Evolutionary conservation across 2,329 filamentous ascomycete species (phyloP), one percentile per base, ranked within the genome.

Genomic region (Trichophyton benhamiae): DNA sequence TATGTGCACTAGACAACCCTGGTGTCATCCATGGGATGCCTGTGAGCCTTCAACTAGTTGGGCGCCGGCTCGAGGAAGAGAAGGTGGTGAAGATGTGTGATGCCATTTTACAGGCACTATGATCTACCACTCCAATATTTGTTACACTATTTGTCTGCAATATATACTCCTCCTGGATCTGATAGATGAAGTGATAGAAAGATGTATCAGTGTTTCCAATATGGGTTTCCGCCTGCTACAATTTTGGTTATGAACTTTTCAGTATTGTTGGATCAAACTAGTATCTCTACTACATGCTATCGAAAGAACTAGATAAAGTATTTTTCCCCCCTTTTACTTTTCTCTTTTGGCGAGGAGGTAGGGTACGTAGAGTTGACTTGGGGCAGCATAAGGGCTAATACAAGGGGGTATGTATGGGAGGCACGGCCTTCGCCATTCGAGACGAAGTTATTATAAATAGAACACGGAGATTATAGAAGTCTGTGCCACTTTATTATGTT

Each of bases 1-100:
- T 7, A 1, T 30, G 6, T 4, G 46, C 41, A 8, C 8, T 58
- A 79, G 77, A 81, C 66, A 78, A 81, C 65, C 72, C 78, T 0
- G 73, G 78, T 25, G 68, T 74, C 1, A 80, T 71, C 53, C 66
- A 72, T 36, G 68, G 69, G 22, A 67, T 68, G 25, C 68, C 70
- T 20, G 70, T 71, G 3, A 66, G 66, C 20, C 59, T 72, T 62
- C 70, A 72, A 61, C 62, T 71, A 13, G 67, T 70, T 5, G 69
- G 68, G 3, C 64, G 65, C 27, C 61, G 68, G n/a, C 63, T 71
- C 5, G 70, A 72, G 52, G 70, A 72, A 46, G 69, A 70, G 64
- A 71, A 71, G 57, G 67, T 70, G 3, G 57, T 76, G 46, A 74
- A 75, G 62, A 72, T 75, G 71, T 69, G 68, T 7, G 70, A 70